These are phyloP conservation scores for Irpex sp. DNA, from an alignment of 1,284 basidiomycete species.

Conservation along the genomic window DNA sequence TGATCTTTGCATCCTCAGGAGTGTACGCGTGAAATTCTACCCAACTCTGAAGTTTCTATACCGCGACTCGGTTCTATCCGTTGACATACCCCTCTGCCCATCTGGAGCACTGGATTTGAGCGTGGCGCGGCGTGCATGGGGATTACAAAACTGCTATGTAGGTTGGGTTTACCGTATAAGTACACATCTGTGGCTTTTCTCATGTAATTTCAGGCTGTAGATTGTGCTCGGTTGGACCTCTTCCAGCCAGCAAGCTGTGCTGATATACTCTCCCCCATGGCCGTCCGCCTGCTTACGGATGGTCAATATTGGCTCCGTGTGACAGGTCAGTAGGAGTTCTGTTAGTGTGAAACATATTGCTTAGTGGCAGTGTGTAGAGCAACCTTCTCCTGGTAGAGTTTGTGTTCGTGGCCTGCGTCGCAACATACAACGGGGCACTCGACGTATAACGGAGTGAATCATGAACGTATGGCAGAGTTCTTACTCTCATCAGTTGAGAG, in stretches of 20 bases:
- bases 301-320: slow-evolving; percentile 11
- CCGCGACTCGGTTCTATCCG: slow-evolving; percentile 6
- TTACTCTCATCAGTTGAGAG: not conserved
- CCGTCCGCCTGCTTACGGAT: slow-evolving; percentile 3
- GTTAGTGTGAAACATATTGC: not conserved
- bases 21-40: slow-evolving; percentile 9
- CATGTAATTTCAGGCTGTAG: not conserved
- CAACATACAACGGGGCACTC: not conserved
- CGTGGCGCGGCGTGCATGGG: not conserved
- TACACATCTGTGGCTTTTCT: not conserved
- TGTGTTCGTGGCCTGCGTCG: not conserved
- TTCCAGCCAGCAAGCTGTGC: not conserved
- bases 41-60: slow-evolving; percentile 1
- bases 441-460: not conserved
- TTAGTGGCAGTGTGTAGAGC: not conserved
- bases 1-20: not conserved
- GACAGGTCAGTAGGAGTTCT: not conserved
- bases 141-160: slow-evolving; percentile 8
- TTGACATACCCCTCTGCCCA: not conserved
- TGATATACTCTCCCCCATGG: not conserved
- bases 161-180: not conserved
- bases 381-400: not conserved
- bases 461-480: not conserved
- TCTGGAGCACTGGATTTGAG: slow-evolving; percentile 4
- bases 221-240: slow-evolving; percentile 1